Evolutionary conservation across 129 eudicot species (phyloP).

Genomic region (Helianthus annuus): HanXRQr2.0-SUNRISE NC_035441.2:99188631-99189130

Average conservation of each 20-base stretch:
- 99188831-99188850: constrained; percentile 30
- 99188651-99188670: constrained; percentile 9
- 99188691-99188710: constrained; percentile 10
- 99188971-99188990: not conserved
- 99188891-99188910: constrained; percentile 9
- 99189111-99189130: constrained; percentile 41
- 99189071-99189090: constrained; percentile 42
- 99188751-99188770: constrained; percentile 26
- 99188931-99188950: constrained; percentile 32
- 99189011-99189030: constrained; percentile 37
- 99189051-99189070: constrained; percentile 65
- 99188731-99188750: constrained; percentile 22
- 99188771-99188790: constrained; percentile 9
- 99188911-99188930: constrained; percentile 25
- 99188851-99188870: constrained; percentile 23
- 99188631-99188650: not conserved
- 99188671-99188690: constrained; percentile 8
- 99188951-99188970: constrained; percentile 19
- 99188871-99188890: constrained; percentile 15
- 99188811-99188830: constrained; percentile 21
- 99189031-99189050: constrained; percentile 86
- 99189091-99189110: constrained; percentile 46
- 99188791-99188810: constrained; percentile 12
- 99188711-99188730: not conserved
- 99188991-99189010: not conserved